Evolutionary conservation across 2,329 filamentous ascomycete genomes (phyloP).

Genomic region (Colletotrichum cordylinicola): DNA sequence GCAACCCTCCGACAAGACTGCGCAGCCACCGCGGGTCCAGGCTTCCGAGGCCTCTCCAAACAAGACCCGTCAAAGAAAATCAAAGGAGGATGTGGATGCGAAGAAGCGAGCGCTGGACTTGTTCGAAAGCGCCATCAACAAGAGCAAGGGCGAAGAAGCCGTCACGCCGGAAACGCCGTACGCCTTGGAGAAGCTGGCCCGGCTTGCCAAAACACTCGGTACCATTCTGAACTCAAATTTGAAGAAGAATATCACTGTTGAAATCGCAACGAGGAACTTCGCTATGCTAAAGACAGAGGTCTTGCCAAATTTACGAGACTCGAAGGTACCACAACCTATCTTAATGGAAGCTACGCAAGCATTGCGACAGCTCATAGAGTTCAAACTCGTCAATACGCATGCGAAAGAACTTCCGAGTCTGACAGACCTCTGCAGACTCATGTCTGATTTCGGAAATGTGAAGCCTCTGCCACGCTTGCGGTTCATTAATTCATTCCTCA

Average conservation of each 20-base stretch:
- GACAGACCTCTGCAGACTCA: conserved; percentile 10
- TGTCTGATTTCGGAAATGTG: background rate
- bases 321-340: background rate
- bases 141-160: background rate
- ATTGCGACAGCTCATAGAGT: background rate
- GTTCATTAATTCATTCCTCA: background rate
- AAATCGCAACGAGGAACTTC: background rate
- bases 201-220: background rate
- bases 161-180: background rate
- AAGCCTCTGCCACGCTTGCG: conserved; percentile 1
- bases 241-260: background rate
- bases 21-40: background rate
- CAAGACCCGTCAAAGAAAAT: background rate
- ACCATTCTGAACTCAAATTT: background rate
- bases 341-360: background rate
- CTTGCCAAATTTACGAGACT: background rate
- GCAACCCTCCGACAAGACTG: background rate
- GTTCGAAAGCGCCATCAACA: conserved; percentile 22
- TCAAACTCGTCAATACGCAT: background rate
- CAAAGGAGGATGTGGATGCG: background rate
- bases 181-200: background rate
- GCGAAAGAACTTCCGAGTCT: background rate
- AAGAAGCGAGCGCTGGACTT: conserved; percentile 18
- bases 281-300: background rate
- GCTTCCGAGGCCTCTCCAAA: background rate